Percentiles rank a stretch among this genome's conserved stretches.
phyloP scores from a whole-genome alignment of 371 early-diverging fungal species.

The Capillidium rhysosporum region DNA sequence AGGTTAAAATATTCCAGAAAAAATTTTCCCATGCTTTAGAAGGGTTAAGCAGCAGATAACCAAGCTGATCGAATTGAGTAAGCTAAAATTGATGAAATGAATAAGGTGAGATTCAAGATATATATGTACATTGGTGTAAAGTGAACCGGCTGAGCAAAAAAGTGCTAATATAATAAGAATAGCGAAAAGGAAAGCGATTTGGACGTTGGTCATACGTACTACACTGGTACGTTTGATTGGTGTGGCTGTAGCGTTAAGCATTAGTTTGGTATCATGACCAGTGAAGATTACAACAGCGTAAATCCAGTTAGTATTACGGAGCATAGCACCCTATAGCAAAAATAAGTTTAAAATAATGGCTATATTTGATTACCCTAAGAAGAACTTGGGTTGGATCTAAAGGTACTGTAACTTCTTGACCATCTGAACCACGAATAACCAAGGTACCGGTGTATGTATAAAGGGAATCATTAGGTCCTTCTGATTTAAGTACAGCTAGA shows the following conservation, averaged over 20 bases:
- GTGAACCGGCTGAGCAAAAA: background rate
- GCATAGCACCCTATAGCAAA: slow-evolving; percentile 70
- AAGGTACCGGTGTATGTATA: slow-evolving; percentile 73
- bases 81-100: background rate
- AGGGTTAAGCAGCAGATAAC: slow-evolving; percentile 16
- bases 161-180: background rate
- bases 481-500: slow-evolving; percentile 86
- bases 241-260: slow-evolving; percentile 64
- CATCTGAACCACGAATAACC: slow-evolving; percentile 41
- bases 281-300: slow-evolving; percentile 73
- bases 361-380: slow-evolving; percentile 14
- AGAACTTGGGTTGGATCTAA: slow-evolving; percentile 12
- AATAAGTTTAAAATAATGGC: slow-evolving; percentile 46
- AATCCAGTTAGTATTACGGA: slow-evolving; percentile 75
- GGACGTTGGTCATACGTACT: slow-evolving; percentile 71
- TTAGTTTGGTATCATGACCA: slow-evolving; percentile 82
- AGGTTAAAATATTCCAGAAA: slow-evolving; percentile 90
- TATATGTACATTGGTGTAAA: too few relatives aligned
- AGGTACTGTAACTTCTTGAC: slow-evolving; percentile 25
- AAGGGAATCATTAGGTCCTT: slow-evolving; percentile 66
- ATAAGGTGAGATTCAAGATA: background rate
- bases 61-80: background rate
- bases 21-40: slow-evolving; percentile 67
- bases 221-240: slow-evolving; percentile 76
- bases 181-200: slow-evolving; percentile 22